phyloP scores from a whole-genome alignment of 306 rosid species.

The Delonix regia region DNA sequence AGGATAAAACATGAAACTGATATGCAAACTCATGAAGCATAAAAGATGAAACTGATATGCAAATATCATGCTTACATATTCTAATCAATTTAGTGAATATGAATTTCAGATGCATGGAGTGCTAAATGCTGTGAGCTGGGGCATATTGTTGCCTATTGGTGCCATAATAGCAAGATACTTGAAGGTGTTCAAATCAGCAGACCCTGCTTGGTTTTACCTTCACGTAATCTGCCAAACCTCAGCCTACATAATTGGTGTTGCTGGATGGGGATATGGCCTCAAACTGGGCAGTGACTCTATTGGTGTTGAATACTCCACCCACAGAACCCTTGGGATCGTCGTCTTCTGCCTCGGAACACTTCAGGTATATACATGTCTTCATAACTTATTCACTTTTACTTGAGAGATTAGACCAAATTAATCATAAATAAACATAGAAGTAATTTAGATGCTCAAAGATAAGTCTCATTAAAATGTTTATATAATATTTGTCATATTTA shows the following conservation, averaged over 20 bases:
- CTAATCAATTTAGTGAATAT: too few relatives aligned
- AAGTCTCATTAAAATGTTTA: too few relatives aligned
- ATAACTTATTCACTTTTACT: too few relatives aligned
- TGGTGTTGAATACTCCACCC: conserved; percentile 42
- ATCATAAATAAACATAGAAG: too few relatives aligned
- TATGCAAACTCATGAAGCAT: too few relatives aligned
- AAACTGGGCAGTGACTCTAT: conserved; percentile 71
- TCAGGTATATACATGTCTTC: conserved; percentile 54
- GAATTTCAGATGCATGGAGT: conserved; percentile 70
- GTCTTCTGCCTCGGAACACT: conserved; percentile 77
- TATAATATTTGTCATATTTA: too few relatives aligned
- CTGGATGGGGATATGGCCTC: conserved; percentile 83
- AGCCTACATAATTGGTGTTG: conserved; percentile 79
- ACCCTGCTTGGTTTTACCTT: conserved; percentile 93
- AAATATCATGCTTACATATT: too few relatives aligned
- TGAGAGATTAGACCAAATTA: too few relatives aligned
- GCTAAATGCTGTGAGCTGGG: conserved; percentile 81
- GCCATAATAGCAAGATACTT: conserved; percentile 76
- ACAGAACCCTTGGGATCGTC: conserved; percentile 62
- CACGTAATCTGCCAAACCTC: conserved; percentile 80
- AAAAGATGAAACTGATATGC: too few relatives aligned
- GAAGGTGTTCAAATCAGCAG: conserved; percentile 79
- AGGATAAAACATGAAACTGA: too few relatives aligned
- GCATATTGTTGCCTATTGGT: conserved; percentile 72
- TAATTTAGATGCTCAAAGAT: too few relatives aligned